Evolutionary conservation across 208 protist genomes (phyloP).

Genomic region (Trichomonas vaginalis): DNA sequence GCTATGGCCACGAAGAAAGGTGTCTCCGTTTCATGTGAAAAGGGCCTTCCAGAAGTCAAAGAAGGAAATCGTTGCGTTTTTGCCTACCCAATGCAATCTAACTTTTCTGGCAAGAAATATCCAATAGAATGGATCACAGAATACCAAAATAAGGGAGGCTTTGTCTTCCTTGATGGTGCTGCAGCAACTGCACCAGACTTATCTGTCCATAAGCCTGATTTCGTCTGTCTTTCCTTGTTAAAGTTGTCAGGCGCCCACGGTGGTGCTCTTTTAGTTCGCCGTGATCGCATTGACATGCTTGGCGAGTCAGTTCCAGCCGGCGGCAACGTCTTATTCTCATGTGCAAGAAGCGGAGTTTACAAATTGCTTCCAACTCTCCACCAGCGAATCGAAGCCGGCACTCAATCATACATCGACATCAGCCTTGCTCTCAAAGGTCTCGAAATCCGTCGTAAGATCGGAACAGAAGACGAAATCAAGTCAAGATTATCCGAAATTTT

Average conservation of each 20-base stretch:
- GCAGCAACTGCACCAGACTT: not conserved
- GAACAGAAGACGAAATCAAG: not conserved
- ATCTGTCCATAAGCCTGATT: not conserved
- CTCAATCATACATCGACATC: not conserved
- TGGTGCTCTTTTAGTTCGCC: not conserved
- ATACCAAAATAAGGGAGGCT: not conserved
- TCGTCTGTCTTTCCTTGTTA: not conserved
- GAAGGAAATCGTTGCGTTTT: not conserved
- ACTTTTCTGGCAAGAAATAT: not conserved
- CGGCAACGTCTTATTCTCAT: not conserved
- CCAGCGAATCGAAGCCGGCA: not conserved
- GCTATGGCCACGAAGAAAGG: not conserved
- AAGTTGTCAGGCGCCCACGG: not conserved
- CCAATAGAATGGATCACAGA: not conserved
- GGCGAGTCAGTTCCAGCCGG: not conserved
- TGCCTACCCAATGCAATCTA: not conserved
- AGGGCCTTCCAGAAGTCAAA: not conserved
- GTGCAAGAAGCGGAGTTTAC: not conserved
- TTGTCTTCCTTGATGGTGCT: not conserved
- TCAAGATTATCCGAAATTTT: not conserved
- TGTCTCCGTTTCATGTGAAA: not conserved
- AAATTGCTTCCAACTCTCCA: not conserved
- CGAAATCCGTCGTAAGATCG: not conserved
- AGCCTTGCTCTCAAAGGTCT: not conserved
- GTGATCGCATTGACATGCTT: not conserved